Conservation (phyloP, 345 rosid species). For the Populus pruinosa region DNA sequence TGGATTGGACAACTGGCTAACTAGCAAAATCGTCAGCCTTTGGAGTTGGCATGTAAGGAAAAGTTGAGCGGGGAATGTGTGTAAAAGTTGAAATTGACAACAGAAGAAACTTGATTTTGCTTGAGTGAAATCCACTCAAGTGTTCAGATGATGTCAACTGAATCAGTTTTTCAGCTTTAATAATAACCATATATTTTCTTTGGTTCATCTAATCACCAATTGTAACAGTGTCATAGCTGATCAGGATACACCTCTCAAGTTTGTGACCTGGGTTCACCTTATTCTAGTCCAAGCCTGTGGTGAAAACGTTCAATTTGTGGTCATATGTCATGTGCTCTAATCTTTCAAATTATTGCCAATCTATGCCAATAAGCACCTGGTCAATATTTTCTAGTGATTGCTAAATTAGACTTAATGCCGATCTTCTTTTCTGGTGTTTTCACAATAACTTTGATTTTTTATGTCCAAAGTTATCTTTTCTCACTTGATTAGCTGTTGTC, state of each 20-base stretch:
- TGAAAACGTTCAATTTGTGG: neutral
- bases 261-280: neutral
- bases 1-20: neutral
- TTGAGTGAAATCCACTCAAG: neutral
- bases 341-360: neutral
- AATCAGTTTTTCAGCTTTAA: neutral
- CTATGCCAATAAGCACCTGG: neutral
- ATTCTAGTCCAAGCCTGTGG: neutral
- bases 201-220: neutral
- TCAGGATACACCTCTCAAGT: neutral
- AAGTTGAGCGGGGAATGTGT: neutral
- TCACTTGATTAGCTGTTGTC: neutral
- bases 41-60: neutral
- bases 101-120: neutral
- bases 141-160: neutral
- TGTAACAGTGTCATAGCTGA: neutral
- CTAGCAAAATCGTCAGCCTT: neutral
- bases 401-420: neutral
- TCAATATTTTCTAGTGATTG: neutral
- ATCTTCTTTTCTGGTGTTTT: neutral
- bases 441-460: neutral
- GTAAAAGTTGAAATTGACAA: neutral
- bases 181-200: neutral
- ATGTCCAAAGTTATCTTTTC: neutral
- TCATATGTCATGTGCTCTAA: neutral